These are phyloP conservation scores for Cucurbita maxima DNA, from an alignment of 306 rosid genomes.

Conservation along the genomic window DNA sequence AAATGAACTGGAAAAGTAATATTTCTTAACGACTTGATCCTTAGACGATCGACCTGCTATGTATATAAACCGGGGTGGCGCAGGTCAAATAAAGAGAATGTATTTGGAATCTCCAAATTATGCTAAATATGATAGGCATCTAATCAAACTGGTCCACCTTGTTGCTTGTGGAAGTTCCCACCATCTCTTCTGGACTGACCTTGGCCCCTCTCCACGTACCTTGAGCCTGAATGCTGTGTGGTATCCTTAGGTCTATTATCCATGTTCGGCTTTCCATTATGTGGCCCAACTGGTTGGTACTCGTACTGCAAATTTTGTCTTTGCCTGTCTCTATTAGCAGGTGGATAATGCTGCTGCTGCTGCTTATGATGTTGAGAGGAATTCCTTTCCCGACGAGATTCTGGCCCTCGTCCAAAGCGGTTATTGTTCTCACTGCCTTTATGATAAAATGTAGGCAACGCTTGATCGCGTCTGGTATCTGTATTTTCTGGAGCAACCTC, in stretches of 20 bases:
- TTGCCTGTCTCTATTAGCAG: conserved; percentile 53
- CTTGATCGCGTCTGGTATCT: conserved; percentile 53
- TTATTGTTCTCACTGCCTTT: conserved; percentile 46
- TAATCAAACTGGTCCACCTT: conserved; percentile 33
- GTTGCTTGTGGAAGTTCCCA: conserved; percentile 45
- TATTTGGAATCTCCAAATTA: background rate
- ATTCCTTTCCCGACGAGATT: conserved; percentile 57
- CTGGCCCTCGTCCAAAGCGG: conserved; percentile 43
- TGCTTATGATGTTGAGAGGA: conserved; percentile 36
- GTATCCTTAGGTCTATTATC: conserved; percentile 49
- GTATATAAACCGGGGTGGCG: background rate
- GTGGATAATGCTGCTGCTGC: conserved; percentile 29
- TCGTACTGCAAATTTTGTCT: conserved; percentile 47
- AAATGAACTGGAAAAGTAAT: background rate
- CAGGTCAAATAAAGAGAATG: conserved; percentile 1
- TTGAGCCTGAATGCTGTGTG: conserved; percentile 25
- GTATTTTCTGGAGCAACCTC: conserved; percentile 27
- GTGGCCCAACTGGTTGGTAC: conserved; percentile 66
- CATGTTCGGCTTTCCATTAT: conserved; percentile 29
- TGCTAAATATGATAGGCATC: conserved; percentile 19
- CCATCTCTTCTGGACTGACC: conserved; percentile 61
- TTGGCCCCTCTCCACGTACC: conserved; percentile 63
- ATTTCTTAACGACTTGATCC: background rate
- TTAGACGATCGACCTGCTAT: background rate
- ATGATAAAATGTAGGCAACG: conserved; percentile 34